A percentile compares a stretch with the other conserved stretches of the same genome.
phyloP scores from a whole-genome alignment of 2,329 filamentous ascomycete genomes.

The Elsinoe necatrix region DNA sequence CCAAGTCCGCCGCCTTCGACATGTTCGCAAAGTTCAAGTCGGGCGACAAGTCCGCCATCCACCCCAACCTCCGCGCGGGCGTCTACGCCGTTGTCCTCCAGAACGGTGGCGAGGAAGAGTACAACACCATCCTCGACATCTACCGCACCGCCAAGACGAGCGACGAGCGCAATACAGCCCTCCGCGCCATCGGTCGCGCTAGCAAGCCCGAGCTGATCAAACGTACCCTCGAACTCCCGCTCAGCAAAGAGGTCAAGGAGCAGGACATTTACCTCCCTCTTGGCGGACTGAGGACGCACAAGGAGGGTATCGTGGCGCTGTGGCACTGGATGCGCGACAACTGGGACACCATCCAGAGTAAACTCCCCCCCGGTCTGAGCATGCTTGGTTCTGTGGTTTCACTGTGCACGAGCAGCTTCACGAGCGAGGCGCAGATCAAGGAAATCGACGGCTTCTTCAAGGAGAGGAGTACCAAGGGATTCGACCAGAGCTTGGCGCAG shows the following conservation, averaged over 20 bases:
- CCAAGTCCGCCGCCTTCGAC: slow-evolving; percentile 72
- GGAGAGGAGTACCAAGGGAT: slow-evolving; percentile 75
- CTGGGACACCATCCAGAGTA: slow-evolving; percentile 75
- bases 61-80: slow-evolving; percentile 81
- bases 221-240: slow-evolving; percentile 65
- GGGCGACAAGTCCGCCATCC: slow-evolving; percentile 72
- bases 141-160: slow-evolving; percentile 67
- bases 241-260: slow-evolving; percentile 77
- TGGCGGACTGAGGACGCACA: slow-evolving; percentile 65
- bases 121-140: slow-evolving; percentile 65
- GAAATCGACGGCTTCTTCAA: slow-evolving; percentile 74
- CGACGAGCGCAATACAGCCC: slow-evolving; percentile 85
- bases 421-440: slow-evolving; percentile 63
- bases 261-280: slow-evolving; percentile 92
- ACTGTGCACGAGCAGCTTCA: slow-evolving; percentile 75
- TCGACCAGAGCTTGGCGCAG: slow-evolving; percentile 82
- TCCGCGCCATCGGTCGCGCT: slow-evolving; percentile 73
- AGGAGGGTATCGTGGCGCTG: slow-evolving; percentile 68
- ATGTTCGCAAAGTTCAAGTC: slow-evolving; percentile 81
- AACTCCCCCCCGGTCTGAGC: slow-evolving; percentile 74
- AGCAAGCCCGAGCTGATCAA: slow-evolving; percentile 72
- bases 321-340: slow-evolving; percentile 79
- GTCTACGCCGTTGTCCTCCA: slow-evolving; percentile 80
- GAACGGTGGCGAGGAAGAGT: slow-evolving; percentile 80
- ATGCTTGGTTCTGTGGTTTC: slow-evolving; percentile 80